Conservation (phyloP, 768 basidiomycete species). For the Macrolepiota fuliginosa region DNA sequence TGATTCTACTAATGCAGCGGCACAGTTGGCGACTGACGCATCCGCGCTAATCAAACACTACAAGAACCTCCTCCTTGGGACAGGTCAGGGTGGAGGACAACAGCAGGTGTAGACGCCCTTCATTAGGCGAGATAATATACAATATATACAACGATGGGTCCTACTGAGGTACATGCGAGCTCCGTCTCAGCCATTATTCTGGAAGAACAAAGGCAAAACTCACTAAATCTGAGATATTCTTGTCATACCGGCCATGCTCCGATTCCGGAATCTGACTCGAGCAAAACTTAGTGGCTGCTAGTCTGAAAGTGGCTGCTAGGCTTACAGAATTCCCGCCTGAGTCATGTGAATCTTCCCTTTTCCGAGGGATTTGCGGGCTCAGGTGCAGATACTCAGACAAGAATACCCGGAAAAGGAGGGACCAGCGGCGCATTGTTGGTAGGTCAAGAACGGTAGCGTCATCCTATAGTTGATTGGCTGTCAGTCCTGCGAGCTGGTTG, state of each 20-base stretch:
- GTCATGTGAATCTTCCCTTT: not conserved
- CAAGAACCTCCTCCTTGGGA: constrained; percentile 25
- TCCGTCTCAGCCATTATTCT: not conserved
- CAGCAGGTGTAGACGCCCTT: not conserved
- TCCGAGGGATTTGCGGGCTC: constrained; percentile 41
- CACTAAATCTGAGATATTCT: constrained; percentile 14
- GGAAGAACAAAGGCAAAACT: not conserved
- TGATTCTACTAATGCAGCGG: not conserved
- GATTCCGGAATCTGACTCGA: constrained; percentile 2
- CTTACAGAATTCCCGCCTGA: not conserved
- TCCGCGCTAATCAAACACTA: constrained; percentile 32
- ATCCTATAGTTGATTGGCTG: constrained; percentile 51
- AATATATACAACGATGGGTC: not conserved
- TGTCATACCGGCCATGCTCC: constrained; percentile 10
- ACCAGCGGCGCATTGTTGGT: constrained; percentile 87
- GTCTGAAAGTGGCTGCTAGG: too few relatives aligned
- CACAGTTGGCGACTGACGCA: constrained; percentile 33
- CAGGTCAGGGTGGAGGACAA: not conserved
- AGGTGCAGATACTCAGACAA: constrained; percentile 86
- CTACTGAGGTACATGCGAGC: constrained; percentile 1
- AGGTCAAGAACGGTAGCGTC: constrained; percentile 84
- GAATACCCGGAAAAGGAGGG: constrained; percentile 83
- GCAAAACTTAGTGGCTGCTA: not conserved
- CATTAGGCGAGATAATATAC: not conserved
- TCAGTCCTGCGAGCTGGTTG: not conserved